Base-by-base conservation (phyloP, 208 protist genomes). In the Blastocrithidia nonstop region DNA sequence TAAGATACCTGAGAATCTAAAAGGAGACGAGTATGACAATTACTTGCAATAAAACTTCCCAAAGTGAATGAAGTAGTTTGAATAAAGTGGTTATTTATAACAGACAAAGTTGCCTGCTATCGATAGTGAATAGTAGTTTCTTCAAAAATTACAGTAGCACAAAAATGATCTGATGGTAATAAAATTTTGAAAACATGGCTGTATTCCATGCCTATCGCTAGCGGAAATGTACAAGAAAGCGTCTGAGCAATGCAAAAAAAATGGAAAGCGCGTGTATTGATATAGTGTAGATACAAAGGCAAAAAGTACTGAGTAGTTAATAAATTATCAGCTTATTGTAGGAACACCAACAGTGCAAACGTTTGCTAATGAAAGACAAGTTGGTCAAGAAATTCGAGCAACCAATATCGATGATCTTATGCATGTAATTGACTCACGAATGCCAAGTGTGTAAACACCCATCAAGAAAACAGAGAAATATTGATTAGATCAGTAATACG, bases 141-240 rank as follows among this genome's bases (percentile, higher is more conserved):
- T 93, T 6, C 37, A 63, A n/a, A 91, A 88, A 42, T 67, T 95
- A 15, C 56, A 76, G 46, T 58, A 91, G 58, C 81, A 95, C 63
- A 72, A 77, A 45, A 47, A 89, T 50, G 81, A 95, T 43, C 47
- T 95, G 19, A 66, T 95, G 61, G 81, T 95, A 28, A 69, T 95
- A 45, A 95, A 95, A 49, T 95, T 70, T 47, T 95, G 87, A 84
- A 95, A 95, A 54, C 77, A 89, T 40, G 72, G 81, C 26, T 95
- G 87, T 57, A 82, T 95, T 52, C 87, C 87, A 9, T 95, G 87
- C 57, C 47, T 93, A 15, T 71, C 80, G 1, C 74, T 91, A 19
- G 80, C 87, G 1, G 84, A 95, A 54, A 95, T 93, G 87, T 90
- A 88, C 61, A 95, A 95, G 58, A 62, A 68, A 37, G 78, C 65